Evolutionary conservation across 257 asterid genomes (phyloP).

Genomic region (Solanum clarkiae): DNA sequence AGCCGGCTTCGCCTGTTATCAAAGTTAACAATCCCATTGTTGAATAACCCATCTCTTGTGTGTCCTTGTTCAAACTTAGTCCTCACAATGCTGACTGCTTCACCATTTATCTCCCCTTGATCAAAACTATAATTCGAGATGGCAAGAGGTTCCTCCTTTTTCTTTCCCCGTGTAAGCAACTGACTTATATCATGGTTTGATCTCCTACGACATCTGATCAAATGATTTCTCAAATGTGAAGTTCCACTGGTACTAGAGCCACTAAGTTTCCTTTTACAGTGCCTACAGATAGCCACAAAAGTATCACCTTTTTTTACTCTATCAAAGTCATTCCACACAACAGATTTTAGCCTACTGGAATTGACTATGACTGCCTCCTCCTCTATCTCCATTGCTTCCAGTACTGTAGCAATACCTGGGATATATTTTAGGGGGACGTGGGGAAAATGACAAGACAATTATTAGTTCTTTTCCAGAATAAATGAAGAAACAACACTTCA

Average conservation of each 20-base stretch:
- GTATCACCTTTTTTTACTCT: slow-evolving; percentile 80
- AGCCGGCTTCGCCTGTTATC: slow-evolving; percentile 53
- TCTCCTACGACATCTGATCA: slow-evolving; percentile 72
- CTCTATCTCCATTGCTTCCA: slow-evolving; percentile 49
- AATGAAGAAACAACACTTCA: neutral
- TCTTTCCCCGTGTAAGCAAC: slow-evolving; percentile 53
- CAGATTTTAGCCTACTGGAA: slow-evolving; percentile 77
- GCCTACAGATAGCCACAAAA: slow-evolving; percentile 67
- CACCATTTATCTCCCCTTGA: slow-evolving; percentile 32
- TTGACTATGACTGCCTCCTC: slow-evolving; percentile 66
- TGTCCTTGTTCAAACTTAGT: slow-evolving; percentile 23
- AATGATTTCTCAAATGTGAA: slow-evolving; percentile 85
- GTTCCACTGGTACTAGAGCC: slow-evolving; percentile 98
- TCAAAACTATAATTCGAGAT: slow-evolving; percentile 31
- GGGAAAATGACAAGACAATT: neutral
- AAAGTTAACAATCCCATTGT: slow-evolving; percentile 29
- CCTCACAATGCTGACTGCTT: slow-evolving; percentile 44
- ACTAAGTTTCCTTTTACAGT: slow-evolving; percentile 80
- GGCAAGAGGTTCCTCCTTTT: slow-evolving; percentile 46
- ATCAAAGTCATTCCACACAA: slow-evolving; percentile 94
- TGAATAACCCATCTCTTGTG: slow-evolving; percentile 20
- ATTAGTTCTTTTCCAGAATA: neutral
- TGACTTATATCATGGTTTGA: slow-evolving; percentile 55
- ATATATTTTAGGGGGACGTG: neutral
- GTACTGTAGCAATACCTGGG: neutral